Base-by-base conservation (phyloP, 805 yeast genomes). In the Starmera amethionina region DNA sequence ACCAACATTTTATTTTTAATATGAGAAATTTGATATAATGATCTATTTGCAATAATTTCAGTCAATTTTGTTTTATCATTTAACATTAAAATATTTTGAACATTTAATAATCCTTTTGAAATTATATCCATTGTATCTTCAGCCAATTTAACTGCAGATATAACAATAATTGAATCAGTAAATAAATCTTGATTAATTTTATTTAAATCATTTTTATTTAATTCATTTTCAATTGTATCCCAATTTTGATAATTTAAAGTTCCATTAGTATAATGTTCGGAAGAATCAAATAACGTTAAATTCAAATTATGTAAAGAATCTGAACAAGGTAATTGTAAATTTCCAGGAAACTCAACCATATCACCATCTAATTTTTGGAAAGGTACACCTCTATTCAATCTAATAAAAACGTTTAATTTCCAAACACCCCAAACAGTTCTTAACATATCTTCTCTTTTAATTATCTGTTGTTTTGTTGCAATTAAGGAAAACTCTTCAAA, bases 401-500 rank as follows among this genome's bases (percentile, higher is more conserved):
- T 52, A 22, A 62, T 41, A 40, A 54, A 61, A 11, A 56, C 58
- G 39, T 59, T 58, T 37, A 60, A 46, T 42, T 58, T 61, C 64
- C 64, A 68, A 7, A 60, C 54, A 5, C 59, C 56, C 72, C 72
- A 68, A 11, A 66, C 43, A 4, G 59, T 46, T 42, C 70, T 48
- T 8, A 62, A 39, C 32, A 55, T 40, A 36, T 55, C 50, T 40
- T 65, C 68, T 35, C 67, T 54, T 30, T 56, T 59, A 8, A 58
- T 38, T 3, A 62, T 45, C 41, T 64, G 69, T 34, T 55, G 52
- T 42, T 55, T 56, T 2, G 67, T 58, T 3, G 59, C 53, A 14
- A 50, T 41, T 6, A 40, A 45, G 3, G 60, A 41, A 40, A 54
- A 46, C 3, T 50, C 53, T 10, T 43, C 34, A 48, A 59, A 61